These are phyloP conservation scores for Rhododendron simsii DNA, from an alignment of 148 eudicot species.

Conservation along the genomic window DNA sequence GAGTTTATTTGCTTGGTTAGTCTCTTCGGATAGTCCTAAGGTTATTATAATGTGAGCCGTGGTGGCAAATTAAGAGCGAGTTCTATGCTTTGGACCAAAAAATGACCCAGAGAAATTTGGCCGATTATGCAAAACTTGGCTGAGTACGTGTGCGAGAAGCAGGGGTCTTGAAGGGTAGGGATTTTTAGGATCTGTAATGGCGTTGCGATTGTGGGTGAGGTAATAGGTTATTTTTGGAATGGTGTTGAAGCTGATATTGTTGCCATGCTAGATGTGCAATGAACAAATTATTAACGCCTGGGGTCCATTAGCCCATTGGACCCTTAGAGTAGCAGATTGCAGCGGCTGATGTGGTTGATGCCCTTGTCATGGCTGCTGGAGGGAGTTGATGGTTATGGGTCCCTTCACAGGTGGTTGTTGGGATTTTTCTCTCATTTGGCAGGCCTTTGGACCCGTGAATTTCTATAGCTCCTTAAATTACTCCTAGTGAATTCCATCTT, in stretches of 20 bases:
- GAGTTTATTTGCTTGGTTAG: neutral
- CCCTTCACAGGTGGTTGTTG: neutral
- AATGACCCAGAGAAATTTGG: neutral
- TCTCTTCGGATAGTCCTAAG: neutral
- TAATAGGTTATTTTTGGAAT: neutral
- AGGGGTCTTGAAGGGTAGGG: neutral
- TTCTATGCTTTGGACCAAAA: neutral
- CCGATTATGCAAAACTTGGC: neutral
- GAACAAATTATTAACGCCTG: neutral
- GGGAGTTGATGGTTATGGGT: neutral
- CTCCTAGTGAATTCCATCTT: neutral
- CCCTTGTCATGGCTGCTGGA: neutral
- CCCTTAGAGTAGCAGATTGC: neutral
- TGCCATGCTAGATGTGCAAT: neutral
- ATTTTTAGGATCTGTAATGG: neutral
- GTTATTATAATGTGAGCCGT: neutral
- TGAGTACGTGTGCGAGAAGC: neutral
- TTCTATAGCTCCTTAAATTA: neutral
- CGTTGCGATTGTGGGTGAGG: neutral
- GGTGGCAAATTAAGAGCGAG: neutral
- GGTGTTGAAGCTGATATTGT: neutral
- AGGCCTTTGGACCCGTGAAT: neutral
- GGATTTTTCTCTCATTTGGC: neutral
- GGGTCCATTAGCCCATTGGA: neutral
- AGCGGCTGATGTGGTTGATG: neutral